Percentiles rank a stretch among this genome's conserved stretches.
Evolutionary conservation across 225 moss, liverwort and hornwort species (phyloP).

Genomic region (Anthoceros angustus): DNA sequence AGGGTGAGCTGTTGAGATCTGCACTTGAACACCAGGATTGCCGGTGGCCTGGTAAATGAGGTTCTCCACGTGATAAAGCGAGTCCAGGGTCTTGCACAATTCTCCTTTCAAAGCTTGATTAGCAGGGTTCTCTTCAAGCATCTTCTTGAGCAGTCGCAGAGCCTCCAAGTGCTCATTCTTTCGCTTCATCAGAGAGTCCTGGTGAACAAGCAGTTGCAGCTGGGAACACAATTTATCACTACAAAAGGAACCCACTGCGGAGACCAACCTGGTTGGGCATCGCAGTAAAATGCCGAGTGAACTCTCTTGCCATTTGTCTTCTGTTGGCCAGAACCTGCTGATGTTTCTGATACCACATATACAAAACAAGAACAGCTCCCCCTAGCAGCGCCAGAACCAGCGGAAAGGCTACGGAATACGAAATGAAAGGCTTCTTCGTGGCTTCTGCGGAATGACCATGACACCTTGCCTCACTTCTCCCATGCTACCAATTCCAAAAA

Average conservation of each 20-base stretch:
- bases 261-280: neutral
- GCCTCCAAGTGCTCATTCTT: neutral
- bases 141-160: neutral
- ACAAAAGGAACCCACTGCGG: no score
- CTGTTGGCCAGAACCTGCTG: neutral
- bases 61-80: neutral
- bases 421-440: neutral
- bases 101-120: neutral
- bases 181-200: neutral
- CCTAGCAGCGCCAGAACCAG: neutral
- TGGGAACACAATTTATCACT: no score
- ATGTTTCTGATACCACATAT: neutral
- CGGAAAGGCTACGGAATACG: slow-evolving; percentile 1
- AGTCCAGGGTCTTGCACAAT: neutral
- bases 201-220: neutral
- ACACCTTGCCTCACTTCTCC: no score
- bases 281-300: neutral
- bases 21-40: neutral
- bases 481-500: no score
- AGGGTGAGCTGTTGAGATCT: neutral
- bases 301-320: neutral
- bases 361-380: neutral
- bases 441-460: neutral
- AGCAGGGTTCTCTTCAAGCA: neutral
- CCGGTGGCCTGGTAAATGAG: neutral